Evolutionary conservation across 768 basidiomycete species (phyloP), one percentile per base, ranked within the genome.

Genomic region (Amanita jacksonii): DNA sequence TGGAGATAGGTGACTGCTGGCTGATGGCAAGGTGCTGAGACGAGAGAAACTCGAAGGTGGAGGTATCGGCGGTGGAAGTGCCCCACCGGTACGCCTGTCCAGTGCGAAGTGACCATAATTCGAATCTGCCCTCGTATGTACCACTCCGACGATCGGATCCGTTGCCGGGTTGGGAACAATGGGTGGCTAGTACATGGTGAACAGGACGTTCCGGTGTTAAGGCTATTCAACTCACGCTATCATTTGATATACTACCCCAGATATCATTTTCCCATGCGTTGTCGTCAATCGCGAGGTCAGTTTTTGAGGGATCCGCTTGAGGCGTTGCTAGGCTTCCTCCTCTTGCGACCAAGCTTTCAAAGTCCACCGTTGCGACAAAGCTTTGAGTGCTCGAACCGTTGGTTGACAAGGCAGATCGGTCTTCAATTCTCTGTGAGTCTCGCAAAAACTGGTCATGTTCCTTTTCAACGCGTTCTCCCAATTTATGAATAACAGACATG

Each of bases 371-470:
- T 0, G 72, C 70, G n/a, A 65, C 62, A 31, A 70, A 57, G 44
- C 57, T 51, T 50, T 58, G 41, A 18, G 59, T 51, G 18, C 58
- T 52, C 45, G 58, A 58, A 1, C 74, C 75, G 53, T 73, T 68
- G 13, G 59, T 49, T 3, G 72, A 60, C 2, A 70, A 63, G 2
- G 72, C 66, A 32, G 79, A 84, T 20, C 72, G 79, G 56, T 91
- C 87, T 56, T 96, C 92, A 16, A 93, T 68, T 23, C 93, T 74
- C 51, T 92, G 90, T 1, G 91, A 85, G 58, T 98, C 96, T 30
- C 89, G 81, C 7, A 99, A 69, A 60, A 92, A 94, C 54, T 91
- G 86, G 46, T 82, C 70, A 51, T 98, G 96, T 59, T 98, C 96
- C 52, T 76, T 76, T 63, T 97, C 90, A 8, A 99, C 93, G 6